Evolutionary conservation across 305 asterid species (phyloP), one percentile per base, ranked within the genome.

Genomic region (Fraxinus ornus): DNA sequence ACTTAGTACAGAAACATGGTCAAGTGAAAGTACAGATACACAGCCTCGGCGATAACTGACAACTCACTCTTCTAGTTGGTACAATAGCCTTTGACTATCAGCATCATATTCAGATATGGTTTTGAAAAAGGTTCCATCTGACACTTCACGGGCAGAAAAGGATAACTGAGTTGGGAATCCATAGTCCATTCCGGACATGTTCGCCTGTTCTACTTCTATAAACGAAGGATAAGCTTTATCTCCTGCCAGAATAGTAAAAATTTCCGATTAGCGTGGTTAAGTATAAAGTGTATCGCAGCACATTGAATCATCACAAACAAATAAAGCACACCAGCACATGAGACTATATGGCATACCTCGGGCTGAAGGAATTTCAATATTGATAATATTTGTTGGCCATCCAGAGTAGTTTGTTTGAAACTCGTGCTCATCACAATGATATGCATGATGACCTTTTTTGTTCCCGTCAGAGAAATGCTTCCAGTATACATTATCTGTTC

Each of bases 311-410:
- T 21, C 33, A 75, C 68, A 85, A 83, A 77, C 68, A 79, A 22
- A 74, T 78, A 71, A 82, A 28, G 79, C 80, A 78, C 39, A 70
- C 33, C 39, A 70, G 41, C 22, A 70, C 37, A 28, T 70, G 41
- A 82, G 79, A 78, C 80, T 76, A 77, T 52, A 85, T 64, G 78
- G 72, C 77, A 39, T 88, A 93, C 99, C 99, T 91, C 89, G 89
- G 81, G 73, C 79, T 76, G 93, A 85, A 87, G 98, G 99, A 84
- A 94, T 86, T 89, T 96, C 99, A 78, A 96, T 88, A 85, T 92
- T 96, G 84, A 94, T 84, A 83, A 94, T 87, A 85, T 96, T 96
- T 24, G 99, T 96, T 76, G 99, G 99, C 98, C 98, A 96, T 76
- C 99, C 99, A 80, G 99, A 96, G 85, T 91, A 93, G 87, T 94